Evolutionary conservation across 305 asterid genomes (phyloP), one percentile per base, ranked within the genome.

Genomic region (Stenogyne calaminthoides): DNA sequence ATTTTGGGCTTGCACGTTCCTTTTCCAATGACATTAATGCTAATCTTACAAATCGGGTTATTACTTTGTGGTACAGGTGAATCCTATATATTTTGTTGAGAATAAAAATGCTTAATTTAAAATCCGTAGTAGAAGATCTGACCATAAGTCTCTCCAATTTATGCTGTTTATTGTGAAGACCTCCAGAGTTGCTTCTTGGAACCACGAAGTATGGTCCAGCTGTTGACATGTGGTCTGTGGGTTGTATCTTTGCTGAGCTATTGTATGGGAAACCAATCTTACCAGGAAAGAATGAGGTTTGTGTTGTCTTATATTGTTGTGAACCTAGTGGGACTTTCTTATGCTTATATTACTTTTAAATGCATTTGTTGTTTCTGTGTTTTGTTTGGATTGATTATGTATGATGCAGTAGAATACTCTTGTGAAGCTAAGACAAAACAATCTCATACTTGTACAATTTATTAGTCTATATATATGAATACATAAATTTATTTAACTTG

Each of bases 151-250:
- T 68, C 63, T 57, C 51, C 54, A 67, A 68, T 71, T 66, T 65
- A 32, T 44, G 60, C 16, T 73, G 58, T 66, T 76, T 65, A 18
- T 49, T 49, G 22, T 49, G 60, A 78, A 94, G 99, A 84, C 99
- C 99, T 67, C 98, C 99, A 15, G 99, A 94, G 81, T 85, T 94
- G 82, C 92, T 94, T 75, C 97, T 94, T 64, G 99, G 99, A 81
- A 92, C 97, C 80, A 94, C 97, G 16, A 90, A 90, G 76, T 94
- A 94, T 78, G 99, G 98, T 67, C 96, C 99, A 37, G 88, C 98
- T 34, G 98, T 94, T 74, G 99, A 94, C 84, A 87, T 94, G 99
- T 94, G 99, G 99, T 94, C 99, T 16, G 98, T 91, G 69, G 99
- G 99, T 76, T 94, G 99, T 81, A 91, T 94, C 76, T 94, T 94